Conservation (phyloP, 108 stramenopile genomes). For the Pinguiococcus pyrenoidosus region DNA sequence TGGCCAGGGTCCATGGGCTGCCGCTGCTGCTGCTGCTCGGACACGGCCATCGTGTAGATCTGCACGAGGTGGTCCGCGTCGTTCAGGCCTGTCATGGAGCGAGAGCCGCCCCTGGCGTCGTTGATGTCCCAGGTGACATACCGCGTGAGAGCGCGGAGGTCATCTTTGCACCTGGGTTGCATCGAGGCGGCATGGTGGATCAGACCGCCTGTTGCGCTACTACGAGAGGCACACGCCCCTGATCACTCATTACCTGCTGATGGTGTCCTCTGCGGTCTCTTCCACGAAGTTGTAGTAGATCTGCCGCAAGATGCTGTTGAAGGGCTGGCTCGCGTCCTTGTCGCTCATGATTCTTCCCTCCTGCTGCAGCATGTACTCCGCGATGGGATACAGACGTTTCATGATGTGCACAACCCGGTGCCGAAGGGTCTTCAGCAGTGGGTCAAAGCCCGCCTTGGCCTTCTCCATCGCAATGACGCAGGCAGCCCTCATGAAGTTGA, state of each 20-base stretch:
- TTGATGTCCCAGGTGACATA: constrained; percentile 87
- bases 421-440: constrained; percentile 47
- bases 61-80: constrained; percentile 21
- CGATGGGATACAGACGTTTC: constrained; percentile 65
- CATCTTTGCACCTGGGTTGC: constrained; percentile 73
- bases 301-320: constrained; percentile 44
- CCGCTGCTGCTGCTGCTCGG: constrained; percentile 6
- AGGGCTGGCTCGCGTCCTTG: constrained; percentile 29
- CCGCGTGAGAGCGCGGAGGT: constrained; percentile 65
- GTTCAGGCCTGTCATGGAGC: constrained; percentile 62
- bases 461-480: constrained; percentile 84
- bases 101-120: constrained; percentile 64
- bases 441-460: constrained; percentile 47
- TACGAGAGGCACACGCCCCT: no score
- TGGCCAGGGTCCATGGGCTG: neutral
- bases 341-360: constrained; percentile 48
- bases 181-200: constrained; percentile 35
- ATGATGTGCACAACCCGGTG: constrained; percentile 62
- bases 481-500: constrained; percentile 73
- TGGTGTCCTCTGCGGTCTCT: constrained; percentile 47
- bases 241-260: no score
- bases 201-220: no score
- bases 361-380: constrained; percentile 66
- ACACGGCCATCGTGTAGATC: constrained; percentile 27
- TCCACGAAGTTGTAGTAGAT: constrained; percentile 70